These are phyloP conservation scores for Lactarius evosmus DNA, from an alignment of 768 basidiomycete species.

Conservation along the genomic window DNA sequence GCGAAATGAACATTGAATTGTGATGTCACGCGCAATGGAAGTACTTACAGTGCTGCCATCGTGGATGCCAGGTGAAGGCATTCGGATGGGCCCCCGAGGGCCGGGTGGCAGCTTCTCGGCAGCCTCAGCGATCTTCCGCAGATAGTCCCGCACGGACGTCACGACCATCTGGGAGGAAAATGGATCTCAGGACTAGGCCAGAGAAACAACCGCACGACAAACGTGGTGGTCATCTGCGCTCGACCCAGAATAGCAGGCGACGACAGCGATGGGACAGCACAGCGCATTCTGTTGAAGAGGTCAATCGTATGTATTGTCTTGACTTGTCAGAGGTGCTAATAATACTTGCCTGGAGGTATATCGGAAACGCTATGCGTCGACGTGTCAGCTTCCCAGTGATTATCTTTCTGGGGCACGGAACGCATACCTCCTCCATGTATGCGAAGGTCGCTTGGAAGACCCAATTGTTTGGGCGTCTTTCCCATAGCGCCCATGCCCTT, in stretches of 20 bases:
- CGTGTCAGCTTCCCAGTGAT: constrained; percentile 2
- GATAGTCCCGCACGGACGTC: constrained; percentile 63
- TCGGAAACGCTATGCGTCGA: constrained; percentile 63
- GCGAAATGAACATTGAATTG: neutral
- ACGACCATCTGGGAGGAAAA: constrained; percentile 50
- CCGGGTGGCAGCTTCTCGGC: constrained; percentile 19
- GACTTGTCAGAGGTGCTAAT: neutral
- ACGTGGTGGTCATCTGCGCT: constrained; percentile 79
- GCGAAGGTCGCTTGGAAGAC: constrained; percentile 58
- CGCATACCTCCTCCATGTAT: constrained; percentile 72
- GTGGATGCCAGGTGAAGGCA: constrained; percentile 26
- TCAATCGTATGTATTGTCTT: constrained; percentile 3
- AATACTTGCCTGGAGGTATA: constrained; percentile 69
- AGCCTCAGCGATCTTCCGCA: constrained; percentile 51
- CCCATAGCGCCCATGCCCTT: constrained; percentile 84
- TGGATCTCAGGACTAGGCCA: constrained; percentile 7
- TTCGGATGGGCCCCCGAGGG: constrained; percentile 22
- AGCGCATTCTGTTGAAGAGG: constrained; percentile 56
- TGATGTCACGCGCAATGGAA: neutral
- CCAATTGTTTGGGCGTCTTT: constrained; percentile 70
- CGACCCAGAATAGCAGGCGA: constrained; percentile 78
- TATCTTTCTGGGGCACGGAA: neutral
- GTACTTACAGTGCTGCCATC: constrained; percentile 25
- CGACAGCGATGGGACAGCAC: constrained; percentile 79
- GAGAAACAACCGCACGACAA: constrained; percentile 31